Conservation (phyloP, 306 rosid genomes). For the Cicer bijugum region DNA sequence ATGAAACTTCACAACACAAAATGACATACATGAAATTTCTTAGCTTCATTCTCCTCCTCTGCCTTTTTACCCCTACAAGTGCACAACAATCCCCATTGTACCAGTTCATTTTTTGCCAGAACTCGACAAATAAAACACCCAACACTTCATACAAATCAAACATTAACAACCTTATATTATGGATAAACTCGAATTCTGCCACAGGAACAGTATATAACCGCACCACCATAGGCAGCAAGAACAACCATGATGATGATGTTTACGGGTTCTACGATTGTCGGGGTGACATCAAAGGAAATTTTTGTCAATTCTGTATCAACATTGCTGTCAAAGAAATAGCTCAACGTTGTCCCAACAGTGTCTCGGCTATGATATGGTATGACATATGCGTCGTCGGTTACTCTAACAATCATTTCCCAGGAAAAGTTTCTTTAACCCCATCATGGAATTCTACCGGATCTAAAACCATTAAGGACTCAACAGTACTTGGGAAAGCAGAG, state of each 20-base stretch:
- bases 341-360: conserved; percentile 23
- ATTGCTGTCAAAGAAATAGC: background rate
- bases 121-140: conserved; percentile 4
- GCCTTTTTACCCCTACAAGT: conserved; percentile 1
- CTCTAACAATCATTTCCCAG: background rate
- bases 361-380: conserved; percentile 40
- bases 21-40: background rate
- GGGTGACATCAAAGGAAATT: background rate
- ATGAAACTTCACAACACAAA: background rate
- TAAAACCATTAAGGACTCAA: background rate
- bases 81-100: conserved; percentile 38
- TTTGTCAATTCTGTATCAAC: conserved; percentile 44
- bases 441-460: background rate
- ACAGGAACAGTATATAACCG: conserved; percentile 19
- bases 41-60: background rate
- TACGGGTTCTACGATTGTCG: conserved; percentile 40
- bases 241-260: background rate
- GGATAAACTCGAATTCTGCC: background rate
- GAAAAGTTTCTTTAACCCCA: background rate
- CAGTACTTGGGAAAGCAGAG: background rate
- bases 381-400: conserved; percentile 35
- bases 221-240: background rate
- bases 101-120: background rate
- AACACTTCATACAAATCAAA: conserved; percentile 32
- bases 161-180: background rate